A percentile compares a stretch with the other conserved stretches of the same genome.
phyloP scores from a whole-genome alignment of 805 yeast genomes.

The Scheffersomyces spartinae region DNA sequence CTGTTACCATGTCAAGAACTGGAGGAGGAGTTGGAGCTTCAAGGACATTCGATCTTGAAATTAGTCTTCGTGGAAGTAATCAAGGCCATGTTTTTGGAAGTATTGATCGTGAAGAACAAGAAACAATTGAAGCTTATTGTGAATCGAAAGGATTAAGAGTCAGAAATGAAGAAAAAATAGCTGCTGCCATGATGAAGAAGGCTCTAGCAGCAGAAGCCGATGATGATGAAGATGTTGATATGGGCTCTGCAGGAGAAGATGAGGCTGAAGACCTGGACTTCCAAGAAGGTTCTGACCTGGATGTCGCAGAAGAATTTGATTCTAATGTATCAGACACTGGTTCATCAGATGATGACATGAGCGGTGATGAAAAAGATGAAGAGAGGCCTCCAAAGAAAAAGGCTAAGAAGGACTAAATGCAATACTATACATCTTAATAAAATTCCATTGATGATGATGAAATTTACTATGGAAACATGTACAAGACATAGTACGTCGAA shows the following conservation, averaged over 20 bases:
- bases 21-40: slow-evolving; percentile 70
- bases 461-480: too few relatives aligned
- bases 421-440: too few relatives aligned
- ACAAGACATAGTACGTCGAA: too few relatives aligned
- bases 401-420: too few relatives aligned
- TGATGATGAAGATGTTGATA: slow-evolving; percentile 38
- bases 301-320: slow-evolving; percentile 77
- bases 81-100: slow-evolving; percentile 79
- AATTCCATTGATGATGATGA: too few relatives aligned
- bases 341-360: slow-evolving; percentile 11
- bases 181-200: slow-evolving; percentile 67
- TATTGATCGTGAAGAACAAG: slow-evolving; percentile 84
- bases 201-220: slow-evolving; percentile 55
- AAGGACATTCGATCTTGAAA: slow-evolving; percentile 87
- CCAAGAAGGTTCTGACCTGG: slow-evolving; percentile 49
- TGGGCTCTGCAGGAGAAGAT: slow-evolving; percentile 69
- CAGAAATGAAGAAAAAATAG: slow-evolving; percentile 82
- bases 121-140: slow-evolving; percentile 62
- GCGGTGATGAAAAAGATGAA: slow-evolving; percentile 6
- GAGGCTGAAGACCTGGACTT: slow-evolving; percentile 87
- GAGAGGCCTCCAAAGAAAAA: slow-evolving; percentile 24
- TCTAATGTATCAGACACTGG: slow-evolving; percentile 39
- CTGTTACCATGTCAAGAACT: slow-evolving; percentile 77
- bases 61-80: slow-evolving; percentile 51
- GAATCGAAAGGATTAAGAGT: slow-evolving; percentile 67